Percentiles rank a stretch among this genome's conserved stretches.
These are phyloP conservation scores for Panaeolus papilionaceus DNA, from an alignment of 768 basidiomycete species.

Conservation along the genomic window DNA sequence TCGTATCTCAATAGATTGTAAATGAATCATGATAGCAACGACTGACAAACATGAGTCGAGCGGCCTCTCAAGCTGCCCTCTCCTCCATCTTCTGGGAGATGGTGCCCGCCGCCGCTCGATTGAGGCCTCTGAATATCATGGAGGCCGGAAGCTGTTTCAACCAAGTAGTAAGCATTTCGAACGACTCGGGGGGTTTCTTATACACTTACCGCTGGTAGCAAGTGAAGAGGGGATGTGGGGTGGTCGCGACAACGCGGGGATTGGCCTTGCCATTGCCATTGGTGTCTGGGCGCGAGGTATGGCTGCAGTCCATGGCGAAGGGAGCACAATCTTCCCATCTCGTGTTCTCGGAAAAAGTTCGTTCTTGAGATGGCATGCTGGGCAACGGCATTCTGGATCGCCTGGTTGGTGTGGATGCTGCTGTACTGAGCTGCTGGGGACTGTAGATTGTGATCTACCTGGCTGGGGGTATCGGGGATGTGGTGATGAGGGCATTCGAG, in stretches of 20 bases:
- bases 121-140: constrained; percentile 11
- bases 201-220: not conserved
- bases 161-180: not conserved
- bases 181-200: not conserved
- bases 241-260: constrained; percentile 2
- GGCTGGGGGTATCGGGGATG: constrained; percentile 12
- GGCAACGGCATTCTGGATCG: constrained; percentile 25
- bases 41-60: constrained; percentile 24
- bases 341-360: constrained; percentile 30
- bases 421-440: constrained; percentile 13
- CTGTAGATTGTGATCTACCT: not conserved
- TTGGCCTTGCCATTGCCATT: constrained; percentile 9
- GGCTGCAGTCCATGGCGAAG: constrained; percentile 21
- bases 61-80: constrained; percentile 22
- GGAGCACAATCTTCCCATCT: constrained; percentile 34
- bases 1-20: not conserved
- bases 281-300: not conserved
- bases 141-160: not conserved
- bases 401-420: constrained; percentile 21
- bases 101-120: not conserved
- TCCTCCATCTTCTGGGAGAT: constrained; percentile 20
- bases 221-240: not conserved
- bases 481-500: constrained; percentile 1
- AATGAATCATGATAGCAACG: not conserved
- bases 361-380: constrained; percentile 30